Evolutionary conservation across 495 filamentous ascomycete genomes (phyloP), one percentile per base, ranked within the genome.

Genomic region (Wilcoxina mikolae): DNA sequence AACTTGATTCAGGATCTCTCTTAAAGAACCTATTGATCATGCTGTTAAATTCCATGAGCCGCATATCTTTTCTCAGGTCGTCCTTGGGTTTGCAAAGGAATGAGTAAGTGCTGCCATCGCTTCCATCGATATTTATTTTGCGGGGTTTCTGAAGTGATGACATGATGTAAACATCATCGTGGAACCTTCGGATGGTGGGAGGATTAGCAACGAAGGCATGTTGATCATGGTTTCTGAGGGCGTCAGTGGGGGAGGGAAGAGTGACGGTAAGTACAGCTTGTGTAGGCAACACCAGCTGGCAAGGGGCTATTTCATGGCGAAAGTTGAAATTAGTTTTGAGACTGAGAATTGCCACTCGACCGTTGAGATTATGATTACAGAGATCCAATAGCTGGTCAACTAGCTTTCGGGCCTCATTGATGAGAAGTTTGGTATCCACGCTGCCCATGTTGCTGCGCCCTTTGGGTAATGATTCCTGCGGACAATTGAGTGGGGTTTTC

Each of bases 11-110:
- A 15, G 87, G 81, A 61, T 96, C 90, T 56, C 82, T 78, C 62
- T 94, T 93, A 27, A 99, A 69, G 23, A 87, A 84, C 53, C 93
- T 78, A 65, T 96, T 95, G 70, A 99, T 94, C 81, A 95, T 89
- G 54, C 82, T 80, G 65, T 95, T 95, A 74, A 96, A 99, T 65
- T 96, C 93, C 93, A 99, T 96, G 20, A 98, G 78, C 44, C 91
- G 84, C 61, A 94, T 88, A 58, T 99, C 91, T 60, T 94, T 96
- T 4, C 91, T 83, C 3, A 99, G 75, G 67, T 99, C 93, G 64
- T 96, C 91, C 67, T 96, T 96, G 3, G 91, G 91, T 62, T 99
- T 99, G 72, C 93, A 91, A 44, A 99, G 75, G 15, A 95, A 78
- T 25, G 83, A 82, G 62, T 99, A 99, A 4, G 76, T 73, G 48